Base-by-base conservation (phyloP, 78 protist genomes). In the Chrysochromulina tobinii region DNA sequence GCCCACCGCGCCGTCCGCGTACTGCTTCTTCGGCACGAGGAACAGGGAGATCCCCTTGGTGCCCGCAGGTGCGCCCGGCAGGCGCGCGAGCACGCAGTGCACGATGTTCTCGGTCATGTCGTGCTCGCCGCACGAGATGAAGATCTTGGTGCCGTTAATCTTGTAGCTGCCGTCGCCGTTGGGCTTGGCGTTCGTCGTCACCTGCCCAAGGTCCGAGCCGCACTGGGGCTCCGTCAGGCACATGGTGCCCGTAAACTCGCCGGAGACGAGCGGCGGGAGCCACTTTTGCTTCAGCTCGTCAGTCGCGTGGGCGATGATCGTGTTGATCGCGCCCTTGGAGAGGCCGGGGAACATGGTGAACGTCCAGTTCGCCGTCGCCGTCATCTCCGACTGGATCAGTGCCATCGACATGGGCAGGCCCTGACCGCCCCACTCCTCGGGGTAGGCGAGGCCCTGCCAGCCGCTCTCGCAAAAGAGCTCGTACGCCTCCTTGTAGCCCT, bases 401-500 rank as follows among this genome's bases (percentile, higher is more conserved):
- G 58, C 59, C 54, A 90, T 79, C 15, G 93, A 90, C 27, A 7
- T 11, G n/a, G 95, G 95, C 59, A 93, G 83, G 51, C 93, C 93
- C 89, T 89, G 92, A 21, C 95, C 95, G 61, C 93, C 95, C 66
- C 77, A 93, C 93, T 85, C 53, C 87, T 90, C 91, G 51, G 95
- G 93, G 88, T 25, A 55, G 66, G 66, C 2, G 50, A 93, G 75
- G 14, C 91, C 95, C 61, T 81, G 90, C 95, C 95, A 93, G 12
- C 93, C 93, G 81, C 88, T 90, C 92, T 89, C 95, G 51, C 3
- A 55, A 59, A 50, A 90, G 69, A 17, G 38, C 25, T 90, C 64
- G 87, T 84, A 93, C 55, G 95, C 95, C 79, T 88, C 95, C 87
- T 93, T 93, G 92, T 87, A 93, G 51, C 95, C 95, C 48, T 15